Evolutionary conservation across 495 filamentous ascomycete genomes (phyloP).

Genomic region (Apiosordaria backusii): DNA sequence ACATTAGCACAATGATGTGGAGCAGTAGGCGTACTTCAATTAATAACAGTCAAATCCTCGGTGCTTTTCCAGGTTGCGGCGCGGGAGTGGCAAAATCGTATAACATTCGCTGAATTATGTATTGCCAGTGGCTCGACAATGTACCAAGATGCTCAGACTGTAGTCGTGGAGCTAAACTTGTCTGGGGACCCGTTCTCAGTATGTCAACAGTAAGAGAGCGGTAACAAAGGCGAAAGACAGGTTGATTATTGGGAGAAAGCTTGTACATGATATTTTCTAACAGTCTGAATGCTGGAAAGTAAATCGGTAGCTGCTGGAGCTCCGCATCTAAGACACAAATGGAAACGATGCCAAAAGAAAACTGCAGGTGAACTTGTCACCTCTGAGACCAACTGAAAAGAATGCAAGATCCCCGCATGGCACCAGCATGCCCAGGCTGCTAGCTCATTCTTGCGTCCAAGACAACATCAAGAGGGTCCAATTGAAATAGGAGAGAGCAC

Average conservation of each 20-base stretch:
- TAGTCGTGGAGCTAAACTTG: too few species aligned
- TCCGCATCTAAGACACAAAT: not conserved
- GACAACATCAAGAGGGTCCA: constrained; percentile 1
- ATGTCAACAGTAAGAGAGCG: too few species aligned
- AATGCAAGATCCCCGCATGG: not conserved
- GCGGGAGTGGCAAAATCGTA: too few species aligned
- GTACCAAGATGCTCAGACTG: too few species aligned
- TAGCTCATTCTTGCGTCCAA: constrained; percentile 5
- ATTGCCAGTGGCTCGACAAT: too few species aligned
- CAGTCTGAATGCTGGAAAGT: not conserved
- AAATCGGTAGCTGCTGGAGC: not conserved
- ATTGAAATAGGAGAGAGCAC: not conserved
- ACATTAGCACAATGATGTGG: too few species aligned
- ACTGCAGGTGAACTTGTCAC: not conserved
- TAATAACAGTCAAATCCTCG: too few species aligned
- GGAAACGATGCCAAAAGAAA: not conserved
- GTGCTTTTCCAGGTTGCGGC: too few species aligned
- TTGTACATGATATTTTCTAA: not conserved
- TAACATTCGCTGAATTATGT: too few species aligned
- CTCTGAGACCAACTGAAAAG: not conserved
- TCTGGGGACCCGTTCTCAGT: too few species aligned
- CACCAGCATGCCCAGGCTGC: constrained; percentile 1
- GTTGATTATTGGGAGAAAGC: not conserved
- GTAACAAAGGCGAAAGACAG: not conserved
- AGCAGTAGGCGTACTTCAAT: too few species aligned